phyloP scores from a whole-genome alignment of 2,329 filamentous ascomycete species.

The Aspergillus sp. region DNA sequence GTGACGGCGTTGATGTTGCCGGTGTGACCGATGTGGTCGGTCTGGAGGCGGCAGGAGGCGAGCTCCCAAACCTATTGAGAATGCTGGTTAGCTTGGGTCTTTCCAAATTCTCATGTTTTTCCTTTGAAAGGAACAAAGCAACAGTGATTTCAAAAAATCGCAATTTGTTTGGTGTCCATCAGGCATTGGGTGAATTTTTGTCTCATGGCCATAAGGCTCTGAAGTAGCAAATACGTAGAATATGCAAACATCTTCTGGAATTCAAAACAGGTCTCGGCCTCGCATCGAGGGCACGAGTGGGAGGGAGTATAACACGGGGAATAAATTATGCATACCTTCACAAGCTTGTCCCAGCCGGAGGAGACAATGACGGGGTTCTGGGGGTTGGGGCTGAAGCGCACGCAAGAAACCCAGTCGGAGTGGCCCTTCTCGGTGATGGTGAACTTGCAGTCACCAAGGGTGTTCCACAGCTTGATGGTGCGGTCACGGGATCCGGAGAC shows the following conservation, averaged over 20 bases:
- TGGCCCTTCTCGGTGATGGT: constrained; percentile 99
- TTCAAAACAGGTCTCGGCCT: not conserved
- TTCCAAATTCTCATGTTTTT: constrained; percentile 2
- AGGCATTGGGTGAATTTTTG: constrained; percentile 75
- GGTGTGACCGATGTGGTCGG: constrained; percentile 99
- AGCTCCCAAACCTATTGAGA: constrained; percentile 90
- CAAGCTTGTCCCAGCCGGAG: constrained; percentile 98
- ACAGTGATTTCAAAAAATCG: constrained; percentile 5
- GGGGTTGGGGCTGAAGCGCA: constrained; percentile 99
- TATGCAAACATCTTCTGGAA: constrained; percentile 85
- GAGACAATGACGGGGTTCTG: constrained; percentile 99
- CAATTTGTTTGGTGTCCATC: constrained; percentile 32
- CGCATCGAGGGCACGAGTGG: not conserved
- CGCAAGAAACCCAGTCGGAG: constrained; percentile 99
- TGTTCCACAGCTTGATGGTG: constrained; percentile 99
- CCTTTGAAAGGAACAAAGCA: constrained; percentile 1
- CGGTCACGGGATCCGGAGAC: constrained; percentile 97
- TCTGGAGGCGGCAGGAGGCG: constrained; percentile 98
- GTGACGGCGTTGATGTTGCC: constrained; percentile 99
- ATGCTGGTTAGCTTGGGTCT: not conserved
- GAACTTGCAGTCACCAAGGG: constrained; percentile 99
- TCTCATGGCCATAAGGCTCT: constrained; percentile 98
- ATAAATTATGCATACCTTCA: constrained; percentile 75
- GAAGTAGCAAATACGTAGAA: constrained; percentile 99
- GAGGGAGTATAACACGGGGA: not conserved